Conservation (phyloP, 768 basidiomycete genomes). For the Amanita thiersii region DNA sequence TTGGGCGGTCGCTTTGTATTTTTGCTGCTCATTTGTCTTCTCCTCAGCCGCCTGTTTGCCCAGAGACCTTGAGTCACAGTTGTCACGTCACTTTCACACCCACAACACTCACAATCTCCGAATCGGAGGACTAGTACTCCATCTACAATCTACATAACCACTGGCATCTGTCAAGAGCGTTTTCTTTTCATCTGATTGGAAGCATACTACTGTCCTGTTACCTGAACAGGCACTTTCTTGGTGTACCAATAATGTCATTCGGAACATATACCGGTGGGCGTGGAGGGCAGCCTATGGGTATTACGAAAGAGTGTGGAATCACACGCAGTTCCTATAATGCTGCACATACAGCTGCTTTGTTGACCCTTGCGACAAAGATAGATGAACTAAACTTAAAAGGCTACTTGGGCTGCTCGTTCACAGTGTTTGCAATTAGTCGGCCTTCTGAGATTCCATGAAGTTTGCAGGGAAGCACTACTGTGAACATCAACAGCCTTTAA, state of each 20-base stretch:
- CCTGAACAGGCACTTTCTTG: not conserved
- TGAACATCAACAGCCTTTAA: too few relatives aligned
- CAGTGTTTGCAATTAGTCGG: not conserved
- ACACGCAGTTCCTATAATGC: too few relatives aligned
- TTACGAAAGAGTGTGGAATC: not conserved
- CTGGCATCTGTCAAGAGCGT: not conserved
- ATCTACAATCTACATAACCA: too few relatives aligned
- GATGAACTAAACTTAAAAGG: slow-evolving; percentile 11
- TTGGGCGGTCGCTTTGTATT: slow-evolving; percentile 43
- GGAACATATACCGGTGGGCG: not conserved
- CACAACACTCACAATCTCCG: too few relatives aligned
- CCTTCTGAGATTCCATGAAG: not conserved
- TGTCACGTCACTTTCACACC: slow-evolving; percentile 3
- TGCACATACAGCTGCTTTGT: not conserved
- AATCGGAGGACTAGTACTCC: too few relatives aligned
- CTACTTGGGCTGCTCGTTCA: slow-evolving; percentile 7
- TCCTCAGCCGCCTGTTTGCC: not conserved
- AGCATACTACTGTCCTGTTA: not conserved
- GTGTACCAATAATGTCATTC: too few relatives aligned
- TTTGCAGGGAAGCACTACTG: not conserved
- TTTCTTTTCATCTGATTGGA: not conserved
- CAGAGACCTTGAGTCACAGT: not conserved
- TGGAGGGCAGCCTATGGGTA: not conserved
- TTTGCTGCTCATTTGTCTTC: slow-evolving; percentile 1
- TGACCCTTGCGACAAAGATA: not conserved